Base-by-base conservation (phyloP, 176 grass and related monocot genomes). In the Urochloa ruziziensis region DNA sequence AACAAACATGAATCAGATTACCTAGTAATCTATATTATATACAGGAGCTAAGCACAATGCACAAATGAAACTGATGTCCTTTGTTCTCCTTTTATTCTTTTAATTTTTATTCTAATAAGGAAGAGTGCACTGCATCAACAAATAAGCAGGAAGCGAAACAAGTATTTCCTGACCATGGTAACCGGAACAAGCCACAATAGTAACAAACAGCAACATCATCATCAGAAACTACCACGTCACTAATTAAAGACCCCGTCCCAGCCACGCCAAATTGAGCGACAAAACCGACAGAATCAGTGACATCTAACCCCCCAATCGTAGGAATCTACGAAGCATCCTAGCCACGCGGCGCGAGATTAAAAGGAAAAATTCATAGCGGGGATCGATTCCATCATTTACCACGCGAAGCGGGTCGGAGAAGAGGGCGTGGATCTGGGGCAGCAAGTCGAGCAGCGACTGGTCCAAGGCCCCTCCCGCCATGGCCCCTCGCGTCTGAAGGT, bases 351-450 rank as follows among this genome's bases (percentile, higher is more conserved):
- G 46, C 54, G 73, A 23, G 51, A 90, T 32, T 65, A n/a, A 25
- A 12, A 0, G 54, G 4, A 7, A 7, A 8, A 63, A n/a, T 51
- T 7, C 24, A 10, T 27, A 56, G 21, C 5, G 5, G 34, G 56
- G 35, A 64, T 5, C 10, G 19, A 24, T 74, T 60, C 52, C 35
- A 40, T 91, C 44, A 40, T 91, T 51, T 87, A 99, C 96, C 93
- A 99, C 96, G 79, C 94, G 89, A 68, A 96, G 96, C 64, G 88
- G 91, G 82, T 99, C 93, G 74, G 89, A 87, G 85, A 96, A 92
- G 78, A 99, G 91, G 62, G 91, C 86, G 54, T 90, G 96, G 87
- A 99, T 89, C 86, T 87, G 97, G 62, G 92, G 82, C 32, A 99
- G 85, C 69, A 96, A 82, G 71, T 99, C 89, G 62, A 85, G 80